Evolutionary conservation across 257 asterid species (phyloP).

Genomic region (Gentiana macrophylla): DNA sequence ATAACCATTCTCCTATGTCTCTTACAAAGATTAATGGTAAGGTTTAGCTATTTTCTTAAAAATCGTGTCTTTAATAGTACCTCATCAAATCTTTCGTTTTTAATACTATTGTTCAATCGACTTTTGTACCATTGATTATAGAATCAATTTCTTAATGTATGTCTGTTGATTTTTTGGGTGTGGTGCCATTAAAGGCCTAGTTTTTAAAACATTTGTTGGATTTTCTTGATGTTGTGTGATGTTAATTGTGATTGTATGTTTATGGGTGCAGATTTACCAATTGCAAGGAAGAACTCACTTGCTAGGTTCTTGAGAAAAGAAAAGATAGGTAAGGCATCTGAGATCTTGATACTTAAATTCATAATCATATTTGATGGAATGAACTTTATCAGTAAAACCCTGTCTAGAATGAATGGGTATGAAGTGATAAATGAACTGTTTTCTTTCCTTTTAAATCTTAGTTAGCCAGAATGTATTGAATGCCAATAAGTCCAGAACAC

Average conservation of each 20-base stretch:
- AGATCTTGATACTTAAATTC: background rate
- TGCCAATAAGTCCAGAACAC: no score
- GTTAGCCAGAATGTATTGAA: no score
- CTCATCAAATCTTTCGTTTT: background rate
- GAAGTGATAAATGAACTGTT: no score
- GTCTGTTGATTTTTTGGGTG: background rate
- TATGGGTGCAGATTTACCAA: constrained; percentile 25
- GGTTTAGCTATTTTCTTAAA: background rate
- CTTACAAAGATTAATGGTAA: constrained; percentile 20
- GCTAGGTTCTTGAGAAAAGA: constrained; percentile 36
- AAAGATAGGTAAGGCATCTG: constrained; percentile 27
- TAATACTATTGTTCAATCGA: background rate
- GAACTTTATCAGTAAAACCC: no score
- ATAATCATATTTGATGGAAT: no score
- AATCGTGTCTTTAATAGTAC: no score
- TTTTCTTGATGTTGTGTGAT: background rate
- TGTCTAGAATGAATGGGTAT: no score
- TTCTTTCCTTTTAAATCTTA: no score
- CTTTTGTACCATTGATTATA: no score
- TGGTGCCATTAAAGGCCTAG: background rate
- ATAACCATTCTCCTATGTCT: constrained; percentile 7
- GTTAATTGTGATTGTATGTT: constrained; percentile 1
- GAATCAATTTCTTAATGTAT: background rate
- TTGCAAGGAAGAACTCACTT: constrained; percentile 32
- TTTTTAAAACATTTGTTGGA: background rate